Conservation (phyloP, 2,329 filamentous ascomycete species). For the Mycosphaerella arachidis region DNA sequence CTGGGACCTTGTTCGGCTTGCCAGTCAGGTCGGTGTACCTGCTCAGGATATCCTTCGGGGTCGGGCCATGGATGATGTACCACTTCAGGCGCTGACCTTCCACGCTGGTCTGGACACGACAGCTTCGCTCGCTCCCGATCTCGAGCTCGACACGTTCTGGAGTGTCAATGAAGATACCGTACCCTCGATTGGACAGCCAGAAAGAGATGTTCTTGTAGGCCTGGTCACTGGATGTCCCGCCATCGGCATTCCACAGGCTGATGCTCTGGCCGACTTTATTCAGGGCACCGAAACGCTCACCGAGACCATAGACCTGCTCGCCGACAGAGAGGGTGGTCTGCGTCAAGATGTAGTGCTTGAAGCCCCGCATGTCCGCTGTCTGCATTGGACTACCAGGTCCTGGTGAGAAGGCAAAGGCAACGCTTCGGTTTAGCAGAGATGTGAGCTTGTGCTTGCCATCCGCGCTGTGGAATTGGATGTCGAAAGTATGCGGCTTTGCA, state of each 20-base stretch:
- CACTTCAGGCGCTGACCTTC: slow-evolving; percentile 67
- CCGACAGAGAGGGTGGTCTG: slow-evolving; percentile 46
- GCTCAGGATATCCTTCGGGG: slow-evolving; percentile 65
- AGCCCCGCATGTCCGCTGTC: slow-evolving; percentile 47
- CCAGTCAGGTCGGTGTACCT: slow-evolving; percentile 66
- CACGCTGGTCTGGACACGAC: slow-evolving; percentile 64
- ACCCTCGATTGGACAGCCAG: slow-evolving; percentile 67
- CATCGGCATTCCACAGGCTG: slow-evolving; percentile 58
- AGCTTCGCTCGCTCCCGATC: slow-evolving; percentile 68
- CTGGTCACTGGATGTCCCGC: slow-evolving; percentile 64
- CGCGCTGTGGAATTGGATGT: slow-evolving; percentile 52
- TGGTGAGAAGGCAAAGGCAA: slow-evolving; percentile 55
- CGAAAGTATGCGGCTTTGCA: slow-evolving; percentile 48
- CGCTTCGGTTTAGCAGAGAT: slow-evolving; percentile 51
- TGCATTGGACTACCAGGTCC: slow-evolving; percentile 50
- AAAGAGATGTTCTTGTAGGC: slow-evolving; percentile 70
- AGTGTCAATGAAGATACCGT: slow-evolving; percentile 71
- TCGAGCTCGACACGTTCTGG: slow-evolving; percentile 67
- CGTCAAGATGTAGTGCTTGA: slow-evolving; percentile 44
- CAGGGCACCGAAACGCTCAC: slow-evolving; percentile 71
- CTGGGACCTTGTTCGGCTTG: slow-evolving; percentile 59
- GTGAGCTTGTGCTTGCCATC: slow-evolving; percentile 51
- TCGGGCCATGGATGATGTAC: slow-evolving; percentile 67
- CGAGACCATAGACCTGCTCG: slow-evolving; percentile 69
- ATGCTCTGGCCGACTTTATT: slow-evolving; percentile 71